A percentile compares a stretch with the other conserved stretches of the same genome.
phyloP scores from a whole-genome alignment of 2,329 filamentous ascomycete genomes.

The Fusarium verrucosum region DNA sequence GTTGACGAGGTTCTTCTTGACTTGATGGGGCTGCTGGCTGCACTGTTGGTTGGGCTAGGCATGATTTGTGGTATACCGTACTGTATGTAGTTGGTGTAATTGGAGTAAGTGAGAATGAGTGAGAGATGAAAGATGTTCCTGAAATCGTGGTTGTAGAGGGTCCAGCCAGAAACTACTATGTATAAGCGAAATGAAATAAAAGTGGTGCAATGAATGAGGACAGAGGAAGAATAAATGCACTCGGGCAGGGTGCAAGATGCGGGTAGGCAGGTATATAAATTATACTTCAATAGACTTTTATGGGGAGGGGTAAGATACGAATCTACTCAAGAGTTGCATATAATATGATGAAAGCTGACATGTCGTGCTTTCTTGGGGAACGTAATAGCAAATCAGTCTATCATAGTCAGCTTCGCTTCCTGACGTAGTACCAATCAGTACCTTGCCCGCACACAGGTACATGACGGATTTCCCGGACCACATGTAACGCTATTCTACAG shows the following conservation, averaged over 20 bases:
- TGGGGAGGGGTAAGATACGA: conserved; percentile 23
- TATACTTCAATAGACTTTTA: conserved; percentile 20
- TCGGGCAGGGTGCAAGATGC: conserved; percentile 14
- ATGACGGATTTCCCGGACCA: conserved; percentile 23
- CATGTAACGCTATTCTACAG: conserved; percentile 29
- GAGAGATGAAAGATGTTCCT: neutral
- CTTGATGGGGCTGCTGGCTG: conserved; percentile 25
- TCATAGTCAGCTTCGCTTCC: conserved; percentile 39
- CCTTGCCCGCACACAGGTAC: conserved; percentile 23
- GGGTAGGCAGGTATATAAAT: conserved; percentile 21
- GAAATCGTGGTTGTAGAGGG: neutral
- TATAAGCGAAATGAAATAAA: conserved; percentile 6
- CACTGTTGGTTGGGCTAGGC: conserved; percentile 18
- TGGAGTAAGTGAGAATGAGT: neutral
- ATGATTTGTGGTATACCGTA: no score
- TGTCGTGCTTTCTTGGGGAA: conserved; percentile 22
- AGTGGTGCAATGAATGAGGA: conserved; percentile 1
- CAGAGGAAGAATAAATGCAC: neutral
- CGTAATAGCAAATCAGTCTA: conserved; percentile 27
- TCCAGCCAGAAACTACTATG: neutral
- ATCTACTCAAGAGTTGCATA: conserved; percentile 21
- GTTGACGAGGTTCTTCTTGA: conserved; percentile 31
- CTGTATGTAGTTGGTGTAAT: neutral
- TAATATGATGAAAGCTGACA: conserved; percentile 37
- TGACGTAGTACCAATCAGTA: conserved; percentile 37